These are phyloP conservation scores for Suillus bovinus DNA, from an alignment of 768 basidiomycete genomes.

Conservation along the genomic window DNA sequence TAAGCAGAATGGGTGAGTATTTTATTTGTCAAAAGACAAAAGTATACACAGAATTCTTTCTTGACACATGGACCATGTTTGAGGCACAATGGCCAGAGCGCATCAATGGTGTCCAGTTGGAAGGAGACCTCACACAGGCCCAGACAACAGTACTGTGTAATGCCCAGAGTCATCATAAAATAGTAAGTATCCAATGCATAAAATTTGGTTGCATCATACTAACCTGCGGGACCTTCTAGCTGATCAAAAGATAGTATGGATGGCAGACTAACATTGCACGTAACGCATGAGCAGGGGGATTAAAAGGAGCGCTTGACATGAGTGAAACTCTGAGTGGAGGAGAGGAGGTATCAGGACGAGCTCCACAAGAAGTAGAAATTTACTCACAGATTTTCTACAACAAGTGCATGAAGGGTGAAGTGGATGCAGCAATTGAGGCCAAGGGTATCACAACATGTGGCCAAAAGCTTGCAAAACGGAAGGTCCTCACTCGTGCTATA, in stretches of 20 bases:
- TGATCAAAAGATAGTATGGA: background rate
- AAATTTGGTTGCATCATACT: background rate
- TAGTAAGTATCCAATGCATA: background rate
- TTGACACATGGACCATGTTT: background rate
- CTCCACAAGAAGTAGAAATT: background rate
- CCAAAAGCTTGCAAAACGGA: background rate
- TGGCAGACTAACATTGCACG: background rate
- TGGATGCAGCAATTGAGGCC: background rate
- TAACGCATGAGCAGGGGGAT: background rate
- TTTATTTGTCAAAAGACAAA: background rate
- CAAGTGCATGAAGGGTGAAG: background rate
- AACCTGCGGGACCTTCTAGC: background rate
- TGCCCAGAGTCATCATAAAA: background rate
- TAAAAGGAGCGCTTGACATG: background rate
- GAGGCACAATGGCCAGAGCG: background rate
- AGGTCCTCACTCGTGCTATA: background rate
- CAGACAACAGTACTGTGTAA: background rate
- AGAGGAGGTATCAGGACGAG: background rate
- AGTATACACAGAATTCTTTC: background rate
- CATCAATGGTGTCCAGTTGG: too few relatives aligned
- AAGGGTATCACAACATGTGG: background rate
- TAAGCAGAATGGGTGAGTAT: background rate
- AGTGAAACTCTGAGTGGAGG: background rate
- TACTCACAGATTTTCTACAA: conserved; percentile 1
- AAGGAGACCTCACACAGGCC: background rate